Base-by-base conservation (phyloP, 208 protist genomes). In the Trypanosoma melophagium region DNA sequence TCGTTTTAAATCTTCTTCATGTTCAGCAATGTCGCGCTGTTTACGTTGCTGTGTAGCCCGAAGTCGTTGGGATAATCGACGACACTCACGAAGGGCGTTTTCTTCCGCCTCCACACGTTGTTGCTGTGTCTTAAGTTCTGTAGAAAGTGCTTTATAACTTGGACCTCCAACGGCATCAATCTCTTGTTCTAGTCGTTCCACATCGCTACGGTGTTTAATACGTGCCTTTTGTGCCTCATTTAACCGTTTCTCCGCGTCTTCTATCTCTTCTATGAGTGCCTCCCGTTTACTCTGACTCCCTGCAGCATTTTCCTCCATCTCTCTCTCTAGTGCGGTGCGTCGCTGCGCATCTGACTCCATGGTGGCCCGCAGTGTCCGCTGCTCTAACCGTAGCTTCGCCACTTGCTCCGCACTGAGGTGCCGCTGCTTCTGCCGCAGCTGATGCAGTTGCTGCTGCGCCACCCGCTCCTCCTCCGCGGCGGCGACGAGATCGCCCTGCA, bases 101-200 rank as follows among this genome's bases (percentile, higher is more conserved):
- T 94, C 83, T 61, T 95, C 82, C 28, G 87, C 84, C 52, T 90
- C 81, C 0, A 91, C 25, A 17, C 86, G 80, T 22, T 95, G 78
- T 63, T 87, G 86, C 42, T 87, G 66, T 35, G 41, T 55, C 22
- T 87, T 77, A 0, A 97, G 75, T 2, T 65, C 63, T 12, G 80
- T 69, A 22, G 76, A 81, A 17, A 97, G 66, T 13, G 35, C 83
- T 60, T 84, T 94, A 52, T 84, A 98, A 57, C 28, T 71, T n/a
- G 55, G 67, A 2, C 90, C 92, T 45, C 93, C 93, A 9, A 76
- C 78, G 24, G 77, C 70, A n/a, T 94, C 80, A 16, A 98, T 80
- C 45, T 88, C 62, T 40, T 59, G 55, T 73, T 97, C 79, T 0
- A 98, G 49, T 52, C 79, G 51, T 55, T 87, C 79, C 17, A 94